phyloP scores from a whole-genome alignment of 495 filamentous ascomycete species.

The Neurospora sp. region DNA sequence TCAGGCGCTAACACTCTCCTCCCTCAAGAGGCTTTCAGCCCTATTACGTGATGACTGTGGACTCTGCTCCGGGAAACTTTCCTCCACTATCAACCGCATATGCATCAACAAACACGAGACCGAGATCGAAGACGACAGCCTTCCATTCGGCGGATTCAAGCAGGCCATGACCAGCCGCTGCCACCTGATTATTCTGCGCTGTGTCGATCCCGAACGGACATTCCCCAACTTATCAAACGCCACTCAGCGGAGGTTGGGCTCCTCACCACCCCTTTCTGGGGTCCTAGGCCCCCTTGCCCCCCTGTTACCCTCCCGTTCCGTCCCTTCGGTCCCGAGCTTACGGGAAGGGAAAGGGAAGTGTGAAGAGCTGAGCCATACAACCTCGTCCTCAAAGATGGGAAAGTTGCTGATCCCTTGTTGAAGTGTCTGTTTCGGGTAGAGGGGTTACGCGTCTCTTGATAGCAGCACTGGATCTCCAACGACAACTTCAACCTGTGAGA shows the following conservation, averaged over 20 bases:
- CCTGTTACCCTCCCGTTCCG: neutral
- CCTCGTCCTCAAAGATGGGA: neutral
- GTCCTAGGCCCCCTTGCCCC: neutral
- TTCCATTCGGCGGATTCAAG: neutral
- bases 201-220: conserved; percentile 7
- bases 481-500: neutral
- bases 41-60: neutral
- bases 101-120: neutral
- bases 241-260: neutral
- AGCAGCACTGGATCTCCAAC: neutral
- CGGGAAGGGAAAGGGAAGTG: neutral
- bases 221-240: conserved; percentile 12
- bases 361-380: neutral
- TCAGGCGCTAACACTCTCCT: neutral
- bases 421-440: neutral
- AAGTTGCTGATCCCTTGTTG: neutral
- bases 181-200: neutral
- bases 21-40: neutral
- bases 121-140: neutral
- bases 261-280: neutral
- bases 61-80: neutral
- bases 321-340: neutral
- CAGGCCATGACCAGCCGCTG: neutral
- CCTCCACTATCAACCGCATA: neutral
- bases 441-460: neutral